phyloP scores from a whole-genome alignment of 768 basidiomycete species.

The Chalciporus sphaerocephalus region DNA sequence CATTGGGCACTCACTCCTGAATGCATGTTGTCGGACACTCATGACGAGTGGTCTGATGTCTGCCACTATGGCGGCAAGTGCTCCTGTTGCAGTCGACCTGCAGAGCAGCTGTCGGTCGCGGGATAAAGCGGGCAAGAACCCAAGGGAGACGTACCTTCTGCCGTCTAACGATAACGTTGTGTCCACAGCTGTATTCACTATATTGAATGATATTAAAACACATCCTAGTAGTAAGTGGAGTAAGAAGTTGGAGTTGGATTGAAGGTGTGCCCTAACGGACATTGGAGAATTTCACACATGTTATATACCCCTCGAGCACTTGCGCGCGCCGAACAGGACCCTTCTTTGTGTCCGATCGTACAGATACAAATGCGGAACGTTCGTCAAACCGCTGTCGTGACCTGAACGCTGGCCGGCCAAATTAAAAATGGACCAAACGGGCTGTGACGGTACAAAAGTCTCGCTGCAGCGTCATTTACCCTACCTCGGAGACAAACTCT shows the following conservation, averaged over 20 bases:
- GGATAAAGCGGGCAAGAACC: not conserved
- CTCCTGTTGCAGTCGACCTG: constrained; percentile 48
- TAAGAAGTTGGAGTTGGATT: not conserved
- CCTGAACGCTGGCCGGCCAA: constrained; percentile 6
- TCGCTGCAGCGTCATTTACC: not conserved
- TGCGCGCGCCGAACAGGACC: constrained; percentile 1
- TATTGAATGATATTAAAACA: constrained; percentile 34
- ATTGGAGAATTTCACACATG: constrained; percentile 3
- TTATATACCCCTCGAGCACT: constrained; percentile 19
- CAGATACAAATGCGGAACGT: constrained; percentile 2
- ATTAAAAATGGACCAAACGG: constrained; percentile 14
- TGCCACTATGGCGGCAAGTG: constrained; percentile 38
- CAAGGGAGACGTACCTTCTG: constrained; percentile 32
- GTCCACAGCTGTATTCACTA: constrained; percentile 32
- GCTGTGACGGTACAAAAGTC: constrained; percentile 1
- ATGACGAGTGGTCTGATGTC: constrained; percentile 33
- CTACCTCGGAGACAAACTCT: constrained; percentile 4
- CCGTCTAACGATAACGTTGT: constrained; percentile 26
- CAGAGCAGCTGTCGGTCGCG: not conserved
- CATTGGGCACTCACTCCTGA: constrained; percentile 32
- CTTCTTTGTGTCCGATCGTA: constrained; percentile 3
- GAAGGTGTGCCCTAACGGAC: constrained; percentile 1
- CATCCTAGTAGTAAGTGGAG: constrained; percentile 20
- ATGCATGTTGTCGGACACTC: constrained; percentile 36
- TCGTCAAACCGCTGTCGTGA: not conserved